Evolutionary conservation across 345 rosid species (phyloP).

Genomic region (Hevea brasiliensis): DNA sequence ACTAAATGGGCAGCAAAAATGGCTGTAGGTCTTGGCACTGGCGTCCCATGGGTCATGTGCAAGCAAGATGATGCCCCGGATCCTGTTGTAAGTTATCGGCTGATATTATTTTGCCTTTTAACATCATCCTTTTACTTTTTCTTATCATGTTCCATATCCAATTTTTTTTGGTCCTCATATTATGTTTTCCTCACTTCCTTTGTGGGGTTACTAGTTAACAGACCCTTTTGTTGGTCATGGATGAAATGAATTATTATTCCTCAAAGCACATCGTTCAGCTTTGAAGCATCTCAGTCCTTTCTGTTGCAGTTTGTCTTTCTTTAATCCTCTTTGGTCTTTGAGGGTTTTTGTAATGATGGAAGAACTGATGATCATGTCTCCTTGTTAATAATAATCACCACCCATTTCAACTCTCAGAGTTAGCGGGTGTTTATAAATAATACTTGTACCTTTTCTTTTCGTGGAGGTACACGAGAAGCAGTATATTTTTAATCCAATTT

Average conservation of each 20-base stretch:
- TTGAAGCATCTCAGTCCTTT: constrained; percentile 30
- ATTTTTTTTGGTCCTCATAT: constrained; percentile 27
- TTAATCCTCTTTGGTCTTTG: background rate
- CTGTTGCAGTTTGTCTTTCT: constrained; percentile 21
- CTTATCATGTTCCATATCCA: background rate
- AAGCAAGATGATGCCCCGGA: background rate
- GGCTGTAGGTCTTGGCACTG: background rate
- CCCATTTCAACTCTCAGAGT: constrained; percentile 13
- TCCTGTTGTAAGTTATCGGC: background rate
- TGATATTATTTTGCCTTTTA: background rate
- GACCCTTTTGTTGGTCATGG: constrained; percentile 26
- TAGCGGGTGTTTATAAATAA: constrained; percentile 12
- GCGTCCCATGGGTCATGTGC: background rate
- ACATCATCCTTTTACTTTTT: background rate
- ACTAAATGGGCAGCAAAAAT: constrained; percentile 19
- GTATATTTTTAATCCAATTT: constrained; percentile 9
- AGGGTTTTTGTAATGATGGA: constrained; percentile 13
- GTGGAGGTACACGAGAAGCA: constrained; percentile 13
- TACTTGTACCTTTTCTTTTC: constrained; percentile 8
- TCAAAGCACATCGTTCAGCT: constrained; percentile 40
- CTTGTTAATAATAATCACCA: constrained; percentile 13
- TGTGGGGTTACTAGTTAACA: constrained; percentile 29
- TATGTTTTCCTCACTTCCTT: constrained; percentile 30
- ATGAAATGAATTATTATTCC: constrained; percentile 35
- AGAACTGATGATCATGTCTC: constrained; percentile 18